Base-by-base conservation (phyloP, 495 filamentous ascomycete species). In the Aspergillus panamensis region DNA sequence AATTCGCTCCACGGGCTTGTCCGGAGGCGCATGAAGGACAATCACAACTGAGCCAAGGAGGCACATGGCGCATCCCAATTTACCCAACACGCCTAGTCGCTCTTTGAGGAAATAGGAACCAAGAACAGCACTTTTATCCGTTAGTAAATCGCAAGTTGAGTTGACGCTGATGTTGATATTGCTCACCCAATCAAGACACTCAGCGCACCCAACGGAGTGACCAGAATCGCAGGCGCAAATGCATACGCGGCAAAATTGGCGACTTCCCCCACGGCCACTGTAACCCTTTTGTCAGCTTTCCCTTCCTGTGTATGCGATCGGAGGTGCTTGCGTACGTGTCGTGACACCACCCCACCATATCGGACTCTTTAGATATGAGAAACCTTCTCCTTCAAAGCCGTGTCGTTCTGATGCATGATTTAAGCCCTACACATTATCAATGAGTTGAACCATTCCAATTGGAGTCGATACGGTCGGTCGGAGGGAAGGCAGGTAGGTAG, bases 161-260 rank as follows among this genome's bases (percentile, higher is more conserved):
- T 25, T 25, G 25, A 25, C 25, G 25, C 25, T 25, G 25, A 25
- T 25, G 25, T 2, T 25, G 25, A 5, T 25, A 10, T 31, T n/a
- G n/a, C 56, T 30, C 72, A 87, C 84, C 93, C 95, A 67, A 98
- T 96, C 66, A 98, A 75, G 51, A 98, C 94, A 65, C 90, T 91
- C 56, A 98, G 77, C 40, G 94, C 94, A 39, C 94, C 94, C 35
- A 98, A 74, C 13, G 94, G 94, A 4, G 94, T 98, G 33, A 98
- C 94, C 53, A 98, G 79, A 69, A 98, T 98, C 4, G 94, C 94
- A 37, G 94, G 94, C 59, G 94, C 94, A 74, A 97, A 98, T 1
- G 94, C 94, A 70, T 98, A 98, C 55, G 94, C 94, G 25, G 92
- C 91, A 69, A 98, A 98, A 69, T 98, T 98, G 69, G 89, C 91